phyloP scores from a whole-genome alignment of 2,329 filamentous ascomycete species.

The Dactylellina drechsleri region DNA sequence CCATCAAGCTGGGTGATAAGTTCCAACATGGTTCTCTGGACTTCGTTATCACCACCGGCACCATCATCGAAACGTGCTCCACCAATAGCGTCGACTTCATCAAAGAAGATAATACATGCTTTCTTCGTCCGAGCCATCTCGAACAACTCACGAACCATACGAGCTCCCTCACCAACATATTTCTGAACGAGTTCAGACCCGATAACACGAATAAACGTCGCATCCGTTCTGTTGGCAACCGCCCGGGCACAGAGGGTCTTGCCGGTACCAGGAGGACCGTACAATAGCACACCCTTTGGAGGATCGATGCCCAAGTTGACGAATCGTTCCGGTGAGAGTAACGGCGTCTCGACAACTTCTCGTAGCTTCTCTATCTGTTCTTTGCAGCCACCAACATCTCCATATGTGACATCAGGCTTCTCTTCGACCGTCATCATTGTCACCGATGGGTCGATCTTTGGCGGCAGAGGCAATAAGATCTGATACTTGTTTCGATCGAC shows the following conservation, averaged over 20 bases:
- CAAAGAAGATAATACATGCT: slow-evolving; percentile 99
- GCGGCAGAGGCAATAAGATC: slow-evolving; percentile 92
- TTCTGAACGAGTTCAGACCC: slow-evolving; percentile 98
- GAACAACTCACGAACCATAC: slow-evolving; percentile 98
- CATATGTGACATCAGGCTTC: slow-evolving; percentile 98
- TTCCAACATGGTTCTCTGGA: slow-evolving; percentile 97
- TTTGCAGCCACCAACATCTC: slow-evolving; percentile 98
- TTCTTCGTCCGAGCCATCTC: slow-evolving; percentile 99
- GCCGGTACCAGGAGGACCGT: slow-evolving; percentile 96
- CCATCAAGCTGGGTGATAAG: slow-evolving; percentile 96
- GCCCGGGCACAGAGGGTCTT: slow-evolving; percentile 98
- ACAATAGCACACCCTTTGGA: slow-evolving; percentile 94
- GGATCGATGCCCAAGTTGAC: slow-evolving; percentile 99
- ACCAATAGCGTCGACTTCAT: slow-evolving; percentile 96
- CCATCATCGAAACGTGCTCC: slow-evolving; percentile 96
- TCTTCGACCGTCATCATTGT: slow-evolving; percentile 99
- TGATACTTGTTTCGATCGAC: slow-evolving; percentile 99
- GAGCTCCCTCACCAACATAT: slow-evolving; percentile 96
- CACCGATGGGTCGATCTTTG: slow-evolving; percentile 98
- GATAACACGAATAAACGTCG: slow-evolving; percentile 98
- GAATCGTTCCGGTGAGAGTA: slow-evolving; percentile 95
- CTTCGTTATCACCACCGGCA: slow-evolving; percentile 95
- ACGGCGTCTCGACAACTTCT: slow-evolving; percentile 98
- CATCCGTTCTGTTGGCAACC: slow-evolving; percentile 96
- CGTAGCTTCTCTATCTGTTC: slow-evolving; percentile 99